A percentile compares a stretch with the other conserved stretches of the same genome.
Evolutionary conservation across 495 filamentous ascomycete species (phyloP).

Genomic region (Evernia prunastri): DNA sequence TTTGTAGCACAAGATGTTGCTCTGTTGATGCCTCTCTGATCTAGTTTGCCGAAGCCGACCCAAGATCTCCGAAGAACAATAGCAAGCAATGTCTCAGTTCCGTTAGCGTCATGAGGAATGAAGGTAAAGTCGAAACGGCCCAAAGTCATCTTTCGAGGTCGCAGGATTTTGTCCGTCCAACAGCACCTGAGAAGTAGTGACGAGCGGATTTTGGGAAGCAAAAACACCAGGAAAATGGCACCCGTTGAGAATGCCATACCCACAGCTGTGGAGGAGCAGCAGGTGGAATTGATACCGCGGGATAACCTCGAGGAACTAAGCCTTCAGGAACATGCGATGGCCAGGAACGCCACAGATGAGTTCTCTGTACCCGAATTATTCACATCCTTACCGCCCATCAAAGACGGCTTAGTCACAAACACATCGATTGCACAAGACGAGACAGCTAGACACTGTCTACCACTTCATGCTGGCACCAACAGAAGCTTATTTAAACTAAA

Average conservation of each 20-base stretch:
- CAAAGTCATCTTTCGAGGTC: neutral
- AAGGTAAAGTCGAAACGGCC: constrained; percentile 6
- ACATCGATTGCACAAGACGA: constrained; percentile 61
- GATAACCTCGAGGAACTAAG: constrained; percentile 8
- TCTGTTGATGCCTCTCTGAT: neutral
- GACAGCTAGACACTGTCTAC: constrained; percentile 61
- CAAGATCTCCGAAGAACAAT: neutral
- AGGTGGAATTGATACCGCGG: constrained; percentile 4
- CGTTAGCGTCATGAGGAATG: neutral
- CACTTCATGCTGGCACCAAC: constrained; percentile 51
- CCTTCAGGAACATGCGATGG: neutral
- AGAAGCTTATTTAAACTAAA: constrained; percentile 49
- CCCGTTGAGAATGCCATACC: neutral
- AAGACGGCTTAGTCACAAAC: constrained; percentile 60
- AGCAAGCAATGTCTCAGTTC: constrained; percentile 9
- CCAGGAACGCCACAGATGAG: neutral
- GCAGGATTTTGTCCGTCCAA: neutral
- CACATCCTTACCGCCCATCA: constrained; percentile 53
- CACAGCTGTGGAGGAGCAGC: constrained; percentile 7
- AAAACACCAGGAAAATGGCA: neutral
- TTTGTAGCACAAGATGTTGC: neutral
- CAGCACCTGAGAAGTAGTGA: neutral
- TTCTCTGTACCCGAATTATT: constrained; percentile 42
- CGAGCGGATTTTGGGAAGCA: neutral
- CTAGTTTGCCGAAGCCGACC: neutral